Percentiles rank a stretch among this genome's conserved stretches.
Evolutionary conservation across 768 basidiomycete genomes (phyloP).

Genomic region (Hericium rajendrae): DNA sequence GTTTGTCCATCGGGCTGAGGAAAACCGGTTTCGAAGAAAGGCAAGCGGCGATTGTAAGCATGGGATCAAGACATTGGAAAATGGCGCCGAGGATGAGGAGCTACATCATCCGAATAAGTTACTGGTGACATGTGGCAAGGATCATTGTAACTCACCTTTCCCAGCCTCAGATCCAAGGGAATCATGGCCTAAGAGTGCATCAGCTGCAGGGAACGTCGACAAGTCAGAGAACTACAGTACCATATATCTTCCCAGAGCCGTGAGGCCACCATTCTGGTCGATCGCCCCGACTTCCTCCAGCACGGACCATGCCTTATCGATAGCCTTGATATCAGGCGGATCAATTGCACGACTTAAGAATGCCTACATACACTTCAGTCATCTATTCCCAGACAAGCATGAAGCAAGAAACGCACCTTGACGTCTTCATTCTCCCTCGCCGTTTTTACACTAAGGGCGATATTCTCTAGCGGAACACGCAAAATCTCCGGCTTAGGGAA

Average conservation of each 20-base stretch:
- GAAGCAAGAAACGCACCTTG: conserved; percentile 32
- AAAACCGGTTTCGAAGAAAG: conserved; percentile 88
- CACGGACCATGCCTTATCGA: conserved; percentile 67
- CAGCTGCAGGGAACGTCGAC: not conserved
- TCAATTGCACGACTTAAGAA: conserved; percentile 73
- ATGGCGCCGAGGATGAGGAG: conserved; percentile 83
- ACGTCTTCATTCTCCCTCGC: conserved; percentile 72
- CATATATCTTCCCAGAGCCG: conserved; percentile 77
- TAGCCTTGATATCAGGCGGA: conserved; percentile 65
- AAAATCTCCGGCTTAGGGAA: conserved; percentile 86
- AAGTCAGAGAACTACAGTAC: conserved; percentile 24
- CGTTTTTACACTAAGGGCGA: conserved; percentile 75
- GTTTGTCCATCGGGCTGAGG: conserved; percentile 68
- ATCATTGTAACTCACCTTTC: conserved; percentile 43
- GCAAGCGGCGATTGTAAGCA: conserved; percentile 73
- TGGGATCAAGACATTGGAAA: conserved; percentile 75
- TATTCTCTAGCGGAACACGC: conserved; percentile 74
- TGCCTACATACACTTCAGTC: conserved; percentile 25
- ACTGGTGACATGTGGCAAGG: not conserved
- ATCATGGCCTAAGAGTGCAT: conserved; percentile 49
- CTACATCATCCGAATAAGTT: conserved; percentile 26
- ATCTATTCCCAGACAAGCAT: not conserved
- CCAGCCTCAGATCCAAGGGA: conserved; percentile 82
- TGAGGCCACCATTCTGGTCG: conserved; percentile 50
- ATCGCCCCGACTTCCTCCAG: conserved; percentile 76